These are phyloP conservation scores for Dendrobium nobile DNA, from an alignment of 106 monocot species.

Conservation along the genomic window DNA sequence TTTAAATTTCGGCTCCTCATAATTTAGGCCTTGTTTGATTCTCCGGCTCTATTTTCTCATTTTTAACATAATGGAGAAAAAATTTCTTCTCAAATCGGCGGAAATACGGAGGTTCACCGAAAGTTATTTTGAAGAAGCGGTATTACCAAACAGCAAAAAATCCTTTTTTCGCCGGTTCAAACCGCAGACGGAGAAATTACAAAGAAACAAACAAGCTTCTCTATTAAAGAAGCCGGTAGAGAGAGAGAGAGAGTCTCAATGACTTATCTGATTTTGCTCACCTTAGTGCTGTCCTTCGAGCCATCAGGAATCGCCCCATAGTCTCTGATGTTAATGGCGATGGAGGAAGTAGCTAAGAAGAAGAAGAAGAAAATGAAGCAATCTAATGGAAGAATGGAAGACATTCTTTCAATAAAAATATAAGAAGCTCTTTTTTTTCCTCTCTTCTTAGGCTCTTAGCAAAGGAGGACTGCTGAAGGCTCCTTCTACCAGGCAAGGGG, in stretches of 20 bases:
- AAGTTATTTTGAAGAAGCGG: no score
- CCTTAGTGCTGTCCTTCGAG: constrained; percentile 8
- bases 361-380: background rate
- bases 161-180: no score
- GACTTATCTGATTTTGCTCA: background rate
- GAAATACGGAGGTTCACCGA: no score
- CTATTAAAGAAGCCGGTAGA: background rate
- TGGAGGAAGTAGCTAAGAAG: background rate
- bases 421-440: background rate
- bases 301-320: constrained; percentile 8
- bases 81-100: no score
- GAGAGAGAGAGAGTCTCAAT: background rate
- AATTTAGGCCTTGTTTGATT: no score
- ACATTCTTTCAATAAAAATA: background rate
- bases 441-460: background rate
- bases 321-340: constrained; percentile 9
- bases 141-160: no score
- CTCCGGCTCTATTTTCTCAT: no score
- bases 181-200: no score
- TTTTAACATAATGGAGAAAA: no score
- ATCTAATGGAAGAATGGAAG: background rate
- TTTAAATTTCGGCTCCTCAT: no score
- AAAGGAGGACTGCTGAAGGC: background rate
- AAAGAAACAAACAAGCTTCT: no score
- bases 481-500: background rate